Conservation (phyloP, 352 stramenopile genomes). For the Globisporangium ultimum region DNA sequence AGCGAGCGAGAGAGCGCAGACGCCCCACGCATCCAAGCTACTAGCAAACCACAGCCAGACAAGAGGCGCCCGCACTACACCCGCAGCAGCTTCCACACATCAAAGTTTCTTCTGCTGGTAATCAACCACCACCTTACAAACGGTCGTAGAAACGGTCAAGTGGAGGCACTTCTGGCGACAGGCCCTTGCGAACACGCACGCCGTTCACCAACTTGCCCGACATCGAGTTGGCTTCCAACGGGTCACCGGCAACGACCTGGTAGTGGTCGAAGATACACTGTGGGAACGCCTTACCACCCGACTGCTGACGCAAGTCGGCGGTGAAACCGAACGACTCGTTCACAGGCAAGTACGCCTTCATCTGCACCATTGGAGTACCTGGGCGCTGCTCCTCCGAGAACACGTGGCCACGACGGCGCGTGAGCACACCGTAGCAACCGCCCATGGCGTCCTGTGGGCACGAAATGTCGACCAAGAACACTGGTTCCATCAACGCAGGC, state of each 20-base stretch:
- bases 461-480: conserved; percentile 99
- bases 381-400: conserved; percentile 98
- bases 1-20: neutral
- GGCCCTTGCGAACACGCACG: conserved; percentile 98
- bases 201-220: conserved; percentile 91
- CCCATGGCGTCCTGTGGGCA: conserved; percentile 98
- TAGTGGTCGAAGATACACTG: conserved; percentile 99
- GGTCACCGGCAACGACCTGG: conserved; percentile 93
- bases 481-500: conserved; percentile 96
- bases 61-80: neutral
- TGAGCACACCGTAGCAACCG: conserved; percentile 99
- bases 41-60: neutral
- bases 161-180: conserved; percentile 94
- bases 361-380: conserved; percentile 98
- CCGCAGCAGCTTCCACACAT: neutral
- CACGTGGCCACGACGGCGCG: conserved; percentile 97
- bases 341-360: conserved; percentile 99
- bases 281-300: conserved; percentile 99
- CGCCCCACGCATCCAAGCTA: neutral
- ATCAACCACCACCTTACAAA: conserved; percentile 88
- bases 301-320: conserved; percentile 96
- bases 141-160: conserved; percentile 99
- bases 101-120: conserved; percentile 7
- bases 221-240: conserved; percentile 92
- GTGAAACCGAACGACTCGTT: conserved; percentile 99